Evolutionary conservation across 2,329 filamentous ascomycete genomes (phyloP), one percentile per base, ranked within the genome.

Genomic region (Polychaeton citri): DNA sequence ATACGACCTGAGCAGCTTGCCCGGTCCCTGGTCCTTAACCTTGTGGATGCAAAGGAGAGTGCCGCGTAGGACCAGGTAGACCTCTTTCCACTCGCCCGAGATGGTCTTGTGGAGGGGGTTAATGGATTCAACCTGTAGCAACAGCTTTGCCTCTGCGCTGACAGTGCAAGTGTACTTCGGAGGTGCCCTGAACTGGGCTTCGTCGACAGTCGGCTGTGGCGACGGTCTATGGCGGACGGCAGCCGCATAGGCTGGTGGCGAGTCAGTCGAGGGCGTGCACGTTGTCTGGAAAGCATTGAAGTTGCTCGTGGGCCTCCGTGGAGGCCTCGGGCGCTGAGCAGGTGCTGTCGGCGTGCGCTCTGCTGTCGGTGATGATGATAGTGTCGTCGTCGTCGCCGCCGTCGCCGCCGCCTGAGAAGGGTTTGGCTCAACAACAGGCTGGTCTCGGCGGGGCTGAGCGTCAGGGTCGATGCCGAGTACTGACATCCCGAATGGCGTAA

Each of bases 21-120:
- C 72, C 58, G 78, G 43, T 65, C 69, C 41, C 52, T 56, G 38
- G 57, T 64, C 49, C 57, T 80, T 81, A 36, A 71, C 65, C 35
- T 71, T 67, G 59, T 83, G 68, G 19, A 86, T 61, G 50, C 69
- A 71, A 44, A 86, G 66, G 28, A 76, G 70, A 1, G 81, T 85
- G 7, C 81, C 81, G 47, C 73, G 71, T 19, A 86, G 64, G 5
- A 73, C 64, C 13, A 76, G 73, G 41, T 74, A 79, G 16, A 73
- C 68, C 21, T 55, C 50, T 34, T 50, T 45, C 52, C 55, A 59
- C 20, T 56, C 50, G 36, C 48, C 47, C 37, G 51, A 45, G 13
- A 43, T 42, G 5, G 48, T 39, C 3, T 36, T 43, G 21, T 52
- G 46, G 9, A 56, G 44, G 2, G 55, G 54, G 32, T 51, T 52